Evolutionary conservation across 2,329 filamentous ascomycete genomes (phyloP), one percentile per base, ranked within the genome.

Genomic region (Fusarium circinatum): DNA sequence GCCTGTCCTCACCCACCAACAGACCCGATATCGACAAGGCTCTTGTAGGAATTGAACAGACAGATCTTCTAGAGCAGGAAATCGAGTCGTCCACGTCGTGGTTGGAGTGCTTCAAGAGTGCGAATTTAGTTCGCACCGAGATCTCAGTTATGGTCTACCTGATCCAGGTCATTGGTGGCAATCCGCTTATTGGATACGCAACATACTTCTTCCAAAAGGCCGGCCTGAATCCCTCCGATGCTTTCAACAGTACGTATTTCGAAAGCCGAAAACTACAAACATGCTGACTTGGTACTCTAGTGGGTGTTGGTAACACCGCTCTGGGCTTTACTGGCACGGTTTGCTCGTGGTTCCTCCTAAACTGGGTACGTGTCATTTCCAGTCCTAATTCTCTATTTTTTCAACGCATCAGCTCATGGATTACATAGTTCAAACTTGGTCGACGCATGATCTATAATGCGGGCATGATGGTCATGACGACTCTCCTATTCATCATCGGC

Each of bases 41-140:
- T 57, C 80, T 86, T 69, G 78, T 82, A 63, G 95, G 95, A 91
- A 96, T 97, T 90, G 89, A 93, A 15, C 80, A 85, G 48, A 86
- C 84, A 8, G 80, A 84, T 69, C 80, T 84, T 59, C 76, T 86
- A 4, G 86, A 88, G 72, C 80, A 82, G 62, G 78, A 82, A 44
- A 76, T 83, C 39, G 79, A 79, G 17, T 72, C 76, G 1, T 85
- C 84, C 1, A 81, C 80, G 20, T 80, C 75, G 3, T 86, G 87
- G 65, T 49, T 75, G 13, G 85, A 88, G 73, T 86, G 84, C 67
- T 88, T 89, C 80, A 79, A 79, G 15, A 86, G 86, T n/a, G 81
- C 80, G 17, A 84, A 88, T 69, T 79, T 83, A 7, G 81, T 84
- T 15, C 82, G 85, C 9, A 86, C 85, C 2, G 83, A 86, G 68